Base-by-base conservation (phyloP, 495 filamentous ascomycete species). In the Podospora pseudocomata region DNA sequence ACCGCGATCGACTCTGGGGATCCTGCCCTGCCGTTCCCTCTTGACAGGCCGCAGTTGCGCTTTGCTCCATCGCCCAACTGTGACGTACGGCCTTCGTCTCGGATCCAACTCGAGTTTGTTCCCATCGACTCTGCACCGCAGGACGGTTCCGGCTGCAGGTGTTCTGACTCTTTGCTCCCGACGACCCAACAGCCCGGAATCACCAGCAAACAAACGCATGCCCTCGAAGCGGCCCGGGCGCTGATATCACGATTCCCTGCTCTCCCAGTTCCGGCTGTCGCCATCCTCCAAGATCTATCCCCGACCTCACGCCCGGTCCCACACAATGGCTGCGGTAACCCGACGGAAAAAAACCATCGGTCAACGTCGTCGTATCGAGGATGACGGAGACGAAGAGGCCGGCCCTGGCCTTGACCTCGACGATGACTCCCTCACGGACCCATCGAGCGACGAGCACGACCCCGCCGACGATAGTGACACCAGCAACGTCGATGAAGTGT, bases 341-440 rank as follows among this genome's bases (percentile, higher is more conserved):
- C 86, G 85, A 78, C 88, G 89, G 78, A 90, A 86, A 80, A 89
- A 91, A 73, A 82, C 90, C 75, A 87, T 91, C 80, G 87, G 89
- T 67, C 91, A 90, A 76, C 89, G 92, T 73, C 86, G 92, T 74
- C 85, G 88, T 74, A 83, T 90, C 67, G 92, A 93, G 73, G 92
- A 96, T 71, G 92, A 95, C 68, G 88, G 90, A 72, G 87, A 90
- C 44, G 91, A 92, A 66, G 90, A 89, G 68, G 87, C 86, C 65
- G 86, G 84, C 59, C 82, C 90, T 65, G 84, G 81, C 66, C 86
- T 87, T 62, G 90, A 90, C 39, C 71, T 90, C 26, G 91, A 91
- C 53, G 91, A 96, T 73, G 92, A 94, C 78, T 94, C 91, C 30
- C 75, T 93, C 78, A 94, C 90, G 75, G 92, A 95, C 73, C 90